These are phyloP conservation scores for Aspergillus viridinutans DNA, from an alignment of 2,329 filamentous ascomycete species.

Conservation along the genomic window DNA sequence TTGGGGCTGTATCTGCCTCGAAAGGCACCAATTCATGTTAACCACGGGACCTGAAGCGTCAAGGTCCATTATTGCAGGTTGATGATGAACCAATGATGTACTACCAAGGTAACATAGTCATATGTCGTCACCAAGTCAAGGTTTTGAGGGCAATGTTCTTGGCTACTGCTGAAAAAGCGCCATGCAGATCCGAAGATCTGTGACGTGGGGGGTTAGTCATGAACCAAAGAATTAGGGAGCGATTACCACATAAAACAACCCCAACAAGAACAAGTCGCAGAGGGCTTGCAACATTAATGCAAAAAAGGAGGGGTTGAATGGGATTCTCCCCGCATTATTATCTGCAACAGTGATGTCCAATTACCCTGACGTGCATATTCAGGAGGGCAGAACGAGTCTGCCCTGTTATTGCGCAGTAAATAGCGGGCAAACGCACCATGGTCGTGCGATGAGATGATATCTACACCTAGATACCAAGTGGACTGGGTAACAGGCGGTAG, in stretches of 20 bases:
- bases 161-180: conserved; percentile 5
- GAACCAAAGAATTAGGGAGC: neutral
- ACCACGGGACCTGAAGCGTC: neutral
- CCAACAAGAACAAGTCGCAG: neutral
- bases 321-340: neutral
- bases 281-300: neutral
- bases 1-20: neutral
- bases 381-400: neutral
- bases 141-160: neutral
- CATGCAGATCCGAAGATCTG: conserved; percentile 25
- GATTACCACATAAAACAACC: neutral
- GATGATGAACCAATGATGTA: neutral
- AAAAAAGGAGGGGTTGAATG: neutral
- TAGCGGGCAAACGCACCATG: neutral
- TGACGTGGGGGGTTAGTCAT: conserved; percentile 21
- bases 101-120: neutral
- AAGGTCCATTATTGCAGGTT: neutral
- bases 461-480: neutral
- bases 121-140: conserved; percentile 11
- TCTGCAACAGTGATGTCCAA: neutral
- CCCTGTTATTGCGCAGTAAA: neutral
- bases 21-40: neutral
- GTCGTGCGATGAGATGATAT: neutral
- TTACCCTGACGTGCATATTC: neutral
- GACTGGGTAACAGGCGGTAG: neutral